These are phyloP conservation scores for Marasmius tenuissimus DNA, from an alignment of 1,284 basidiomycete species.

Conservation along the genomic window DNA sequence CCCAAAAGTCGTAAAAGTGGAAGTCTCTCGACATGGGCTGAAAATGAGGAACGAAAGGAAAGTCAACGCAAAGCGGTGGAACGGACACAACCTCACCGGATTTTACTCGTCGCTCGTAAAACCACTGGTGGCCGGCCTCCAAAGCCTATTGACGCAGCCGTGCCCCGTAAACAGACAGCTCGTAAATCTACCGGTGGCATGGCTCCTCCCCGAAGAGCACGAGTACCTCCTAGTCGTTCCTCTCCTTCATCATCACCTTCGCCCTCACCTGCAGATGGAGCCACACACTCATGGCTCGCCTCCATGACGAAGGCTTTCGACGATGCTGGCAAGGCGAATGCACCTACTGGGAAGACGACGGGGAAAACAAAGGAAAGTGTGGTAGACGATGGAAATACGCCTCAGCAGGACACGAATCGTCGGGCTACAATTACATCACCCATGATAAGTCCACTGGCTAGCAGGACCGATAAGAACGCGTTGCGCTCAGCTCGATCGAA, in stretches of 20 bases:
- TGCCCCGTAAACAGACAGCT: background rate
- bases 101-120: no score
- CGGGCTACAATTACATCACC: background rate
- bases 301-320: constrained; percentile 1
- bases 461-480: background rate
- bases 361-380: background rate
- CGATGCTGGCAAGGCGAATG: background rate
- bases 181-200: background rate
- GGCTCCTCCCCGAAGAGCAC: background rate
- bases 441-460: background rate
- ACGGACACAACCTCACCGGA: no score
- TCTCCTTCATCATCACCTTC: background rate
- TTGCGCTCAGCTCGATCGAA: no score
- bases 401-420: background rate
- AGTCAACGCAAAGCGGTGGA: no score
- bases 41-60: no score
- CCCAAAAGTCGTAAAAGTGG: no score
- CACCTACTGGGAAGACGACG: background rate
- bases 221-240: background rate
- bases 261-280: background rate
- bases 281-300: background rate
- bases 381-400: background rate
- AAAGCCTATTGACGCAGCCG: no score
- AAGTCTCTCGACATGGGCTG: no score
- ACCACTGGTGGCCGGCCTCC: no score